These are phyloP conservation scores for Platismatia glauca DNA, from an alignment of 495 filamentous ascomycete genomes.

Conservation along the genomic window DNA sequence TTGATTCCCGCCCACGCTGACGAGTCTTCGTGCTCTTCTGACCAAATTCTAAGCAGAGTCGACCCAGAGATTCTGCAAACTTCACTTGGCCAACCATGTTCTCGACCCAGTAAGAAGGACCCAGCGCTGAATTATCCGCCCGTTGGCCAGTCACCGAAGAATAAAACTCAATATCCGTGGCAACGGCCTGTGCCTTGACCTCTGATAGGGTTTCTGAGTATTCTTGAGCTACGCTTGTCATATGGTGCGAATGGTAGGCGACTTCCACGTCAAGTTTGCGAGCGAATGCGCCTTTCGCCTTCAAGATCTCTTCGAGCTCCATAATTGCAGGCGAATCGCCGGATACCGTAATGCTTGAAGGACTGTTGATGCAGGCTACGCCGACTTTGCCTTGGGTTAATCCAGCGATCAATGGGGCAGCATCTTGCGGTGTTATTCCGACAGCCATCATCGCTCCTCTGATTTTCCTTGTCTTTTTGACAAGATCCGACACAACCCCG, in stretches of 20 bases:
- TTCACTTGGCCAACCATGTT: constrained; percentile 37
- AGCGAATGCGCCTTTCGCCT: constrained; percentile 35
- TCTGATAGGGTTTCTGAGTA: constrained; percentile 22
- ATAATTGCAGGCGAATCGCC: constrained; percentile 39
- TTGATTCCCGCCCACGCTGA: constrained; percentile 6
- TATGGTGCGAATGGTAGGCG: constrained; percentile 53
- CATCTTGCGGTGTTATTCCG: not conserved
- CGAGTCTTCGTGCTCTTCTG: constrained; percentile 10
- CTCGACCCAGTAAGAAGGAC: constrained; percentile 22
- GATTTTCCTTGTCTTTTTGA: not conserved
- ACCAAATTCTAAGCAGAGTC: not conserved
- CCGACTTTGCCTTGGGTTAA: not conserved
- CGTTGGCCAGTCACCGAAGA: constrained; percentile 32
- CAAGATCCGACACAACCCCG: constrained; percentile 16
- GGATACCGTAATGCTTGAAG: constrained; percentile 32
- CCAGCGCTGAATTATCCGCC: constrained; percentile 19
- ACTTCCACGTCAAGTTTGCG: constrained; percentile 37
- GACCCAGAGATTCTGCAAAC: constrained; percentile 29
- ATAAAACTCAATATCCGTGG: constrained; percentile 26
- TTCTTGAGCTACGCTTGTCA: constrained; percentile 29
- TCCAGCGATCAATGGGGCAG: not conserved
- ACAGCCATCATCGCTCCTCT: constrained; percentile 5
- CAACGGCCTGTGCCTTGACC: not conserved
- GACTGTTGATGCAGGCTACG: constrained; percentile 2
- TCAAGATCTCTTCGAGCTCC: constrained; percentile 31